Conservation (phyloP, 345 rosid species). For the Ailanthus altissimus region DNA sequence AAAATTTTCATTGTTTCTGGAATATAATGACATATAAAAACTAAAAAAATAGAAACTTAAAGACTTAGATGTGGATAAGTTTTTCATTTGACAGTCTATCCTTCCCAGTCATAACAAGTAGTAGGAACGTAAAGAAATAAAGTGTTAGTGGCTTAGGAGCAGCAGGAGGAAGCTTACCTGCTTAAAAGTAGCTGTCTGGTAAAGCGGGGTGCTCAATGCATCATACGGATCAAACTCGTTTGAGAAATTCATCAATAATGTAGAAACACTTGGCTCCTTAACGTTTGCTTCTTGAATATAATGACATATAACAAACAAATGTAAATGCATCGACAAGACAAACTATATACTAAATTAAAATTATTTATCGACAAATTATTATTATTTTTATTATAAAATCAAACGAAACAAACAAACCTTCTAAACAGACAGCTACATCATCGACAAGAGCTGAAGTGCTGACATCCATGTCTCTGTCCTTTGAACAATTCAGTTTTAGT, state of each 20-base stretch:
- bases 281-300: slow-evolving; percentile 41
- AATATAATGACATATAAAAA: background rate
- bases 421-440: slow-evolving; percentile 28
- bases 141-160: too few relatives aligned
- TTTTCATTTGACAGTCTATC: too few relatives aligned
- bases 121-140: too few relatives aligned
- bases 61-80: background rate
- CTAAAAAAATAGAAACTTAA: background rate
- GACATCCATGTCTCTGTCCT: slow-evolving; percentile 46
- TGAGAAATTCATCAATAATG: slow-evolving; percentile 67
- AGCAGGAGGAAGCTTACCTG: slow-evolving; percentile 55
- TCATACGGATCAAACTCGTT: slow-evolving; percentile 75
- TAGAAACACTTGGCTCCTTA: slow-evolving; percentile 67
- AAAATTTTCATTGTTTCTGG: background rate
- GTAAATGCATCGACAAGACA: background rate
- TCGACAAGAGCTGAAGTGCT: slow-evolving; percentile 45
- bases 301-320: background rate
- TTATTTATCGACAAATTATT: background rate
- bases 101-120: too few relatives aligned
- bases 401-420: slow-evolving; percentile 36
- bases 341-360: background rate
- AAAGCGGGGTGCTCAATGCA: slow-evolving; percentile 86
- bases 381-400: too few relatives aligned
- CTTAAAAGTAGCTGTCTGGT: slow-evolving; percentile 92
- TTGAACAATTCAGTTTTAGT: slow-evolving; percentile 45